These are phyloP conservation scores for Claviceps africana DNA, from an alignment of 2,329 filamentous ascomycete genomes.

Conservation along the genomic window DNA sequence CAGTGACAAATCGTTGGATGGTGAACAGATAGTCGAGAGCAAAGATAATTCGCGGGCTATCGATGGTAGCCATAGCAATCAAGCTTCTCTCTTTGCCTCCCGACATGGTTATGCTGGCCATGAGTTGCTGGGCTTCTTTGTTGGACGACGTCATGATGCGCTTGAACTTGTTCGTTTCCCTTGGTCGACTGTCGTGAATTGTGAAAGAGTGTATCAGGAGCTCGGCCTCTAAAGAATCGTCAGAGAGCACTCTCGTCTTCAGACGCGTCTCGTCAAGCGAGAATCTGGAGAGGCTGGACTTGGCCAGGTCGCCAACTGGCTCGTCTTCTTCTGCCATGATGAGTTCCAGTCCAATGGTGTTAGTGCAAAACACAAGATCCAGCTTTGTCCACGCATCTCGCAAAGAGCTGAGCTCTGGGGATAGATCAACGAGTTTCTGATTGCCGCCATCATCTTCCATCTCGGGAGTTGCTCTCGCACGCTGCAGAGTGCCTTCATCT, in stretches of 20 bases:
- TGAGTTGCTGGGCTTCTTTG: constrained; percentile 90
- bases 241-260: constrained; percentile 85
- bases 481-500: constrained; percentile 38
- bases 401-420: constrained; percentile 56
- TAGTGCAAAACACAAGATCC: constrained; percentile 79
- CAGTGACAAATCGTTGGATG: constrained; percentile 67
- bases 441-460: constrained; percentile 20
- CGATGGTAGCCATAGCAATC: constrained; percentile 84
- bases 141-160: constrained; percentile 98
- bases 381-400: constrained; percentile 79
- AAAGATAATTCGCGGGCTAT: constrained; percentile 89
- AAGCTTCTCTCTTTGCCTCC: constrained; percentile 68
- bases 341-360: constrained; percentile 77
- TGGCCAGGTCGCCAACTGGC: constrained; percentile 65
- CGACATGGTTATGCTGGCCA: constrained; percentile 91
- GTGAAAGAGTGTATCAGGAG: constrained; percentile 89
- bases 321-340: constrained; percentile 61
- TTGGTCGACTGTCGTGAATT: constrained; percentile 78
- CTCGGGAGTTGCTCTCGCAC: constrained; percentile 27
- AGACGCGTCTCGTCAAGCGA: constrained; percentile 84
- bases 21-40: constrained; percentile 92
- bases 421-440: constrained; percentile 37
- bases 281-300: constrained; percentile 81
- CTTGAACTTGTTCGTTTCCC: constrained; percentile 86
- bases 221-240: constrained; percentile 83